phyloP scores from a whole-genome alignment of 495 filamentous ascomycete genomes.

The Choiromyces venosus region DNA sequence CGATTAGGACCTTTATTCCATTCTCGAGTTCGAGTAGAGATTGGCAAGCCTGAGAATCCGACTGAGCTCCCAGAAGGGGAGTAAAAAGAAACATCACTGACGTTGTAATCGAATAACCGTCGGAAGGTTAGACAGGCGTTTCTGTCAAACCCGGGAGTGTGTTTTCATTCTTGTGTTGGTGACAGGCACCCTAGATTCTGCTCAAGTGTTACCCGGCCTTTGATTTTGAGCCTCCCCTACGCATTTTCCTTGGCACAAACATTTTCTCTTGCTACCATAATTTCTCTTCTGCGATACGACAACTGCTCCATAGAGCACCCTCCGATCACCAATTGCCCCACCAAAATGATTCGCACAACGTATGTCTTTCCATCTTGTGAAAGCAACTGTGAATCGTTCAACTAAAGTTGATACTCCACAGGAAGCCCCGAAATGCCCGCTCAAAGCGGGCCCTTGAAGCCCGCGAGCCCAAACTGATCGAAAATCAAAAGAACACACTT shows the following conservation, averaged over 20 bases:
- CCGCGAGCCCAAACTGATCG: conserved; percentile 78
- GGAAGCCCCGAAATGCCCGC: conserved; percentile 76
- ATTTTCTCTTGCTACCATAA: neutral
- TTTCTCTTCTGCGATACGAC: neutral
- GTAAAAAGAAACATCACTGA: conserved; percentile 87
- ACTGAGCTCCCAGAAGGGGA: conserved; percentile 83
- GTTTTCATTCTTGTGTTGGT: neutral
- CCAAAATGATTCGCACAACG: conserved; percentile 37
- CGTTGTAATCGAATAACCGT: neutral
- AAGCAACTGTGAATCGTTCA: neutral
- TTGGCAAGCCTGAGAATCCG: conserved; percentile 77
- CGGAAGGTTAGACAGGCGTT: neutral
- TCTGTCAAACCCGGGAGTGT: neutral
- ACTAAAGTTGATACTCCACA: conserved; percentile 15
- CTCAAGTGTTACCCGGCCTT: neutral
- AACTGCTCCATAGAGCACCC: neutral
- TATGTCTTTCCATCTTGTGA: conserved; percentile 19
- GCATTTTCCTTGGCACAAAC: neutral
- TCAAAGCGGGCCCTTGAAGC: conserved; percentile 89
- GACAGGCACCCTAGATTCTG: neutral
- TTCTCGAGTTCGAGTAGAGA: conserved; percentile 95
- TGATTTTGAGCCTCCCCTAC: neutral
- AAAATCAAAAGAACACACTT: conserved; percentile 81
- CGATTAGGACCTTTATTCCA: conserved; percentile 87
- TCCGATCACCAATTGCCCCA: conserved; percentile 5